Base-by-base conservation (phyloP, 2,329 filamentous ascomycete genomes). In the Aspergillus sp. region DNA sequence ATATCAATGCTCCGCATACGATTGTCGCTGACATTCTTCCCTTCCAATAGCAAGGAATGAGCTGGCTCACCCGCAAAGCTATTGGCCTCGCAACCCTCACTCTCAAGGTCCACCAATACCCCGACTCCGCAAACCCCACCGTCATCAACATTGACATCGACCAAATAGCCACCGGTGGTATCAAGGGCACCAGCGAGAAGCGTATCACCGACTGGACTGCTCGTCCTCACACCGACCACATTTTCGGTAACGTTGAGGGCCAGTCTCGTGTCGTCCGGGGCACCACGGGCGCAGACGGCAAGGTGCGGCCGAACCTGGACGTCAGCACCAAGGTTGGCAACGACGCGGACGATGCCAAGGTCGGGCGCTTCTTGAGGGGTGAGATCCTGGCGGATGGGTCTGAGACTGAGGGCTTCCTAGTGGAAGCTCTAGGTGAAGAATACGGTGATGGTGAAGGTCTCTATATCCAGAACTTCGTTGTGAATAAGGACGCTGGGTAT, bases 241-340 rank as follows among this genome's bases (percentile, higher is more conserved):
- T 95, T 56, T 95, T 94, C 65, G 90, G 90, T 49, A 72, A 70
- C 47, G 78, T 93, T 53, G 73, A 74, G 45, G 87, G 85, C 49
- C 76, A 75, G 51, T 80, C 77, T 39, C 69, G 73, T 41, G 82
- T 77, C 63, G 56, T 80, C 49, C 62, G 63, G 15, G 63, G 58
- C 9, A 53, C 53, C 9, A 59, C 68, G 50, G 60, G 59, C 9
- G 61, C 69, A 17, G 73, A 68, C 39, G 63, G 61, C 30, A 69
- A 67, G 54, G 59, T 65, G 20, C 60, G 63, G 1, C 67, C 68
- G 1, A 52, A 57, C 7, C 35, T 69, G 23, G 61, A 71, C 3
- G 44, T 72, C 45, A 53, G 64, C 51, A 67, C 65, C 38, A 70
- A 72, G 49, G 56, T 68, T 43, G 61, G 57, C 7, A 67, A 70